These are phyloP conservation scores for Mycena alexandri DNA, from an alignment of 768 basidiomycete species.

Conservation along the genomic window DNA sequence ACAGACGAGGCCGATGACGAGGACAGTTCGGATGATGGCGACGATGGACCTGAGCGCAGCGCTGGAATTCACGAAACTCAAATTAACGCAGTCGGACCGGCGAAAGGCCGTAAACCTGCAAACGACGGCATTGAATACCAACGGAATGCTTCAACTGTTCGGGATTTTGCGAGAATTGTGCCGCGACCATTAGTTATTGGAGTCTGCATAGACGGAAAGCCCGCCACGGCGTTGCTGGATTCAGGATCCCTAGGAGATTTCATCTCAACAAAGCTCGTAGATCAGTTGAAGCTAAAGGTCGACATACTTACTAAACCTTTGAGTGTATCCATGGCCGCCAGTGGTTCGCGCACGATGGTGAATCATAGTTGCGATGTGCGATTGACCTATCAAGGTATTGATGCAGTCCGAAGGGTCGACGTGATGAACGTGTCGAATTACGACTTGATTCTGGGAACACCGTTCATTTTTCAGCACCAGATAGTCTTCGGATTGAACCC, in stretches of 20 bases:
- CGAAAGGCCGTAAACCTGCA: neutral
- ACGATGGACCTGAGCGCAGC: neutral
- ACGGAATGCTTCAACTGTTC: slow-evolving; percentile 19
- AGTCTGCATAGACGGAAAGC: slow-evolving; percentile 42
- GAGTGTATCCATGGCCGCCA: slow-evolving; percentile 45
- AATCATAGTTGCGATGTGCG: slow-evolving; percentile 37
- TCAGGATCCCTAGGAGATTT: slow-evolving; percentile 49
- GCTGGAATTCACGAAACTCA: neutral
- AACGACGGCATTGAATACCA: slow-evolving; percentile 14
- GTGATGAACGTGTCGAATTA: slow-evolving; percentile 48
- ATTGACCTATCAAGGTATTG: slow-evolving; percentile 44
- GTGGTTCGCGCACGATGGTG: slow-evolving; percentile 47
- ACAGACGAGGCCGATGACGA: neutral
- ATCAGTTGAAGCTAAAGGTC: slow-evolving; percentile 42
- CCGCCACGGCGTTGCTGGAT: slow-evolving; percentile 46
- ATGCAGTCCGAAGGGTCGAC: slow-evolving; percentile 42
- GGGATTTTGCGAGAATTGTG: slow-evolving; percentile 25
- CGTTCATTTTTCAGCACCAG: slow-evolving; percentile 44
- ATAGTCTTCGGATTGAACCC: slow-evolving; percentile 33
- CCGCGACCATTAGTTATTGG: slow-evolving; percentile 44
- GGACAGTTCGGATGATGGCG: neutral
- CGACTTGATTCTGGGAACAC: slow-evolving; percentile 48
- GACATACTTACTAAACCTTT: slow-evolving; percentile 45
- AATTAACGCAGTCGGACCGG: neutral
- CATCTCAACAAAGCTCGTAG: slow-evolving; percentile 45